These are phyloP conservation scores for Umbelopsis vinacea DNA, from an alignment of 192 early-diverging fungal genomes.

Conservation along the genomic window DNA sequence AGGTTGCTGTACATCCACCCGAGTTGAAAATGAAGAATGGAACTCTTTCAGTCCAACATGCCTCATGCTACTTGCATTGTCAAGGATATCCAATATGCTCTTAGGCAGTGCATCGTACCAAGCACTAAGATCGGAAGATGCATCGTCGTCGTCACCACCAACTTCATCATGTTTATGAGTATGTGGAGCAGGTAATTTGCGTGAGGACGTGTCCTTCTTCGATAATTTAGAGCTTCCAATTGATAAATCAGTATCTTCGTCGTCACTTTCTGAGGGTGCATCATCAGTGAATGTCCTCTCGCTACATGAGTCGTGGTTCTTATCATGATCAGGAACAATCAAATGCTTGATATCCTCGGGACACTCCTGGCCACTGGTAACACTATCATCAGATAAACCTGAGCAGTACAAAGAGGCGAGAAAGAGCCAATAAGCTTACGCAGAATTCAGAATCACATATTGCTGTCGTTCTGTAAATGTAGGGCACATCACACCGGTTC, in stretches of 20 bases:
- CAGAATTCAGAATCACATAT: slow-evolving; percentile 49
- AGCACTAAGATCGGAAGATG: background rate
- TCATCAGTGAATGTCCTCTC: too few relatives aligned
- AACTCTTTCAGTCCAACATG: background rate
- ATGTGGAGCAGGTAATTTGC: background rate
- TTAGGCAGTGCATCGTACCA: background rate
- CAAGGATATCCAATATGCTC: background rate
- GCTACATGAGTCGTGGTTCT: too few relatives aligned
- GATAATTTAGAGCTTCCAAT: background rate
- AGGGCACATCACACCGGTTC: slow-evolving; percentile 67
- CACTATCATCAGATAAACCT: background rate
- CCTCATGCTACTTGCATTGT: background rate
- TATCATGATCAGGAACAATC: background rate
- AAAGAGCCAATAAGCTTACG: slow-evolving; percentile 12
- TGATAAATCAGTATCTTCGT: too few relatives aligned
- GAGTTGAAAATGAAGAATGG: background rate
- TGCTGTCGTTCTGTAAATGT: slow-evolving; percentile 76
- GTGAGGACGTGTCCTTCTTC: background rate
- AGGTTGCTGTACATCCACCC: background rate
- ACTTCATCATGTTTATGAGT: too few relatives aligned
- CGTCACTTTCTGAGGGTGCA: too few relatives aligned
- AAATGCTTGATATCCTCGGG: slow-evolving; percentile 11
- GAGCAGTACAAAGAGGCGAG: background rate
- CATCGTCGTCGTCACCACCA: too few relatives aligned
- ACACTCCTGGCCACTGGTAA: background rate